Conservation (phyloP, 495 filamentous ascomycete genomes). For the Tuber calosporum region DNA sequence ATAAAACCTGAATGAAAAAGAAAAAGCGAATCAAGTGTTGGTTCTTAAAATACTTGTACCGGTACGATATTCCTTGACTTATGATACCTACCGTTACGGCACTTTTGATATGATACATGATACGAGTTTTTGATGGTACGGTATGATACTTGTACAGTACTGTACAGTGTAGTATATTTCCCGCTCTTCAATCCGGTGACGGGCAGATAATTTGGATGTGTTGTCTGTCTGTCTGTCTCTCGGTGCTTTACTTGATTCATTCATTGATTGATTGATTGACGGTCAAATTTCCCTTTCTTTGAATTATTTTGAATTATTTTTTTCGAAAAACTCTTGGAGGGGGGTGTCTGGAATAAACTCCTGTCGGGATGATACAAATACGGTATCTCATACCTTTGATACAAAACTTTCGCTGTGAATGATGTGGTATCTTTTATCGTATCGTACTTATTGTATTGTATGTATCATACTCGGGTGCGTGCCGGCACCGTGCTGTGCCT, state of each 20-base stretch:
- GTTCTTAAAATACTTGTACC: too few species aligned
- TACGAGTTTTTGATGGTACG: too few species aligned
- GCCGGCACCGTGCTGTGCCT: neutral
- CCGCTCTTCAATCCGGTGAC: neutral
- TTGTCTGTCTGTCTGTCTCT: too few species aligned
- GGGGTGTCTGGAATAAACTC: neutral
- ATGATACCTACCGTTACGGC: too few species aligned
- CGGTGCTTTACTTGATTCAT: neutral
- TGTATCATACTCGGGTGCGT: too few species aligned
- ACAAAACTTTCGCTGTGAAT: neutral
- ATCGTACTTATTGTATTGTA: too few species aligned
- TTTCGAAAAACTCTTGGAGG: too few species aligned
- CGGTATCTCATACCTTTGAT: neutral
- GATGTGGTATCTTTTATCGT: neutral
- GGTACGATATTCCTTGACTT: too few species aligned
- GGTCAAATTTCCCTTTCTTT: neutral
- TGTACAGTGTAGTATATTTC: constrained; percentile 22
- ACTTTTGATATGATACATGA: too few species aligned
- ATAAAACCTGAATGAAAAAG: too few species aligned
- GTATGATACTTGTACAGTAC: neutral
- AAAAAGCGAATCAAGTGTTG: too few species aligned
- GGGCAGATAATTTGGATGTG: constrained; percentile 24
- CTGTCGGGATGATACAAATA: neutral
- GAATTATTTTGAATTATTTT: neutral
- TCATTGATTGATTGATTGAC: neutral